A percentile compares a stretch with the other conserved stretches of the same genome.
Conservation (phyloP, 164 flowering plant species). For the Pachysandra terminalis region DNA sequence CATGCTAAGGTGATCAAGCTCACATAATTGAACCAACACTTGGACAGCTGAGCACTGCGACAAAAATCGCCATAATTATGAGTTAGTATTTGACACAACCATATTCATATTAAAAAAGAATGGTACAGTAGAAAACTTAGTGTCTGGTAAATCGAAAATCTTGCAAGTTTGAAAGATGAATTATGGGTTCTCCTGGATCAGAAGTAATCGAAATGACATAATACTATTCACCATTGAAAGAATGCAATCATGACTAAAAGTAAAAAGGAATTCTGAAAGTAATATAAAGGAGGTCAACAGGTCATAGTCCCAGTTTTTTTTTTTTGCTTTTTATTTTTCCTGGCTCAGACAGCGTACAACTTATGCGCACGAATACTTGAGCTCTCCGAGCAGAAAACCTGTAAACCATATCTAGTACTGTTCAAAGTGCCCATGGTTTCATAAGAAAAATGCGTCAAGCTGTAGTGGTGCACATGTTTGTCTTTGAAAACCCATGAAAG, state of each 20-base stretch:
- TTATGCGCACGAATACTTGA: too few species aligned
- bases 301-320: too few species aligned
- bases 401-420: too few species aligned
- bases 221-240: neutral
- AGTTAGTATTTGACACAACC: neutral
- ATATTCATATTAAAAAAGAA: neutral
- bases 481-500: neutral
- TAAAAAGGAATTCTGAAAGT: neutral
- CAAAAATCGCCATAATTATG: conserved; percentile 4
- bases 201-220: neutral
- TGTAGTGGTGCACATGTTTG: neutral
- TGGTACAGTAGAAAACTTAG: neutral
- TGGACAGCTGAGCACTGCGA: conserved; percentile 49
- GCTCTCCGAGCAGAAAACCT: too few species aligned
- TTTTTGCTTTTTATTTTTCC: too few species aligned
- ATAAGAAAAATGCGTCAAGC: neutral
- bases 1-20: conserved; percentile 29
- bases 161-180: neutral
- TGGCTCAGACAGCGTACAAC: too few species aligned
- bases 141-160: neutral
- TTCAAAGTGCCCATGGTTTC: too few species aligned
- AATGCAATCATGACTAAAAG: neutral
- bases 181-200: neutral
- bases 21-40: conserved; percentile 48
- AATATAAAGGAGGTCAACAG: too few species aligned